These are phyloP conservation scores for Ophiocordyceps unilateralis DNA, from an alignment of 2,329 filamentous ascomycete genomes.

Conservation along the genomic window DNA sequence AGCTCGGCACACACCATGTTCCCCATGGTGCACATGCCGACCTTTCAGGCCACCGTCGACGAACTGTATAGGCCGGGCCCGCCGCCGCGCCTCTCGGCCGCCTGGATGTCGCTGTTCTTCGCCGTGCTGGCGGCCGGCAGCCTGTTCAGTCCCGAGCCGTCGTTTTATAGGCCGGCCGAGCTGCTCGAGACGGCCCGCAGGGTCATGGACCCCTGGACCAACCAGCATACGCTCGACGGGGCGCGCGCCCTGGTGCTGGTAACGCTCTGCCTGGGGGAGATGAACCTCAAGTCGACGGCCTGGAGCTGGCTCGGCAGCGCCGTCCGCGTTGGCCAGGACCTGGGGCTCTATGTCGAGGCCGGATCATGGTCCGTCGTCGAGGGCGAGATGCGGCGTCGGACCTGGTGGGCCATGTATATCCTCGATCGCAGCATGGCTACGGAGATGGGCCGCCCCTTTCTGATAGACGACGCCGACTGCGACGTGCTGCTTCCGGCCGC, in stretches of 20 bases:
- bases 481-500: conserved; percentile 65
- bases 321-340: conserved; percentile 64
- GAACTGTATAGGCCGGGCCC: conserved; percentile 52
- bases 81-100: conserved; percentile 37
- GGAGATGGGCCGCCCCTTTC: conserved; percentile 61
- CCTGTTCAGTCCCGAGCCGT: conserved; percentile 44
- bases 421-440: conserved; percentile 69
- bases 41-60: conserved; percentile 61
- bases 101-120: conserved; percentile 70
- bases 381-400: conserved; percentile 66
- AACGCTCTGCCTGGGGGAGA: conserved; percentile 67
- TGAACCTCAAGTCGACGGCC: conserved; percentile 70
- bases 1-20: conserved; percentile 61
- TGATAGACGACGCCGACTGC: conserved; percentile 80
- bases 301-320: conserved; percentile 75
- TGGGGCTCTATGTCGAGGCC: conserved; percentile 63
- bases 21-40: conserved; percentile 78
- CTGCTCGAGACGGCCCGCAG: conserved; percentile 56
- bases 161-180: conserved; percentile 34
- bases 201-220: conserved; percentile 65
- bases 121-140: conserved; percentile 69
- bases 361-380: conserved; percentile 60
- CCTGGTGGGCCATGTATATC: conserved; percentile 91
- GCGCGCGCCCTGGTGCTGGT: conserved; percentile 56
- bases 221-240: conserved; percentile 60